Conservation (phyloP, 2,329 filamentous ascomycete species). For the Pseudophaeomoniella oleicola region DNA sequence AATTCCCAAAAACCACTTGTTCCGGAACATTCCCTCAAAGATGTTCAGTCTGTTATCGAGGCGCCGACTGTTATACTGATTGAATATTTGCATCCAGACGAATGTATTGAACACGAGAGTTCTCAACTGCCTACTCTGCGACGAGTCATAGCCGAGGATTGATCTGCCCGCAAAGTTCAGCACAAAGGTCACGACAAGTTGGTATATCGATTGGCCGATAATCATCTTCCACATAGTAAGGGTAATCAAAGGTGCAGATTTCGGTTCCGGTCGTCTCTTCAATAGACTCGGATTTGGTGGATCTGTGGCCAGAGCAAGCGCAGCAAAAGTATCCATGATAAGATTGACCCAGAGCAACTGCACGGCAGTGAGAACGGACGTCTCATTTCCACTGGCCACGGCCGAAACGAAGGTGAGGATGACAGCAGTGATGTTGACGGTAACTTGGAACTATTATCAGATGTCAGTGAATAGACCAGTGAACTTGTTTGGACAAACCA, state of each 20-base stretch:
- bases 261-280: conserved; percentile 30
- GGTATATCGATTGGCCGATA: conserved; percentile 22
- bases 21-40: conserved; percentile 41
- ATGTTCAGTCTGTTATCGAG: conserved; percentile 50
- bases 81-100: conserved; percentile 62
- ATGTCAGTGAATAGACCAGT: conserved; percentile 38
- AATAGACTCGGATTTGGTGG: conserved; percentile 41
- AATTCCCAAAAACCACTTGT: conserved; percentile 44
- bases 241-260: conserved; percentile 25
- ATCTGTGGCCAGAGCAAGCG: conserved; percentile 47
- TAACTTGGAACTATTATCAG: conserved; percentile 42
- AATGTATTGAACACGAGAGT: conserved; percentile 57
- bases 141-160: conserved; percentile 37
- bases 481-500: conserved; percentile 38
- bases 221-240: conserved; percentile 28
- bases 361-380: conserved; percentile 46
- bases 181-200: conserved; percentile 20
- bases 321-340: conserved; percentile 53
- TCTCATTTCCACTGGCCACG: conserved; percentile 37
- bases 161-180: conserved; percentile 42
- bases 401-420: conserved; percentile 47
- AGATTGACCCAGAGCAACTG: conserved; percentile 54
- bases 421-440: conserved; percentile 52
- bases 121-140: conserved; percentile 30
- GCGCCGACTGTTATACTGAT: conserved; percentile 51